phyloP scores from a whole-genome alignment of 495 filamentous ascomycete species.

The Podospora tetraspora region DNA sequence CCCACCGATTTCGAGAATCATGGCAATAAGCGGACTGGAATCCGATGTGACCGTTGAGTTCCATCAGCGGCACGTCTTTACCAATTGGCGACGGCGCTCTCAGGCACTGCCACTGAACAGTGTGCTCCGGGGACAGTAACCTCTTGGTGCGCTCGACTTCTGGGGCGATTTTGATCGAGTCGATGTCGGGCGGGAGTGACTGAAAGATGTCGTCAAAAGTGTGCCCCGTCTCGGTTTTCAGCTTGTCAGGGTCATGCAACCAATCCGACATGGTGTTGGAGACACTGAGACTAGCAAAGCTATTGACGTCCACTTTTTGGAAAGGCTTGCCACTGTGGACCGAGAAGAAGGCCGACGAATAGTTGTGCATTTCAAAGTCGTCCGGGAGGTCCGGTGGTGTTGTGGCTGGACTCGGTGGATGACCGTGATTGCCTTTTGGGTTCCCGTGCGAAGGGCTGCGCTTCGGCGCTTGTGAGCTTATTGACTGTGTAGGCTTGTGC shows the following conservation, averaged over 20 bases:
- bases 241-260: conserved; percentile 57
- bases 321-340: conserved; percentile 61
- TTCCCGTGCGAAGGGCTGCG: conserved; percentile 48
- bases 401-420: conserved; percentile 50
- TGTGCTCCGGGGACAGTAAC: conserved; percentile 37
- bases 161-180: conserved; percentile 28
- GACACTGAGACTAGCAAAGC: conserved; percentile 63
- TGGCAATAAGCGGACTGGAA: conserved; percentile 69
- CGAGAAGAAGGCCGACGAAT: conserved; percentile 65
- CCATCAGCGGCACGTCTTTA: conserved; percentile 68
- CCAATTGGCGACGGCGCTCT: conserved; percentile 52
- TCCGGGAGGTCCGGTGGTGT: conserved; percentile 52
- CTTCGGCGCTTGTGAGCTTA: conserved; percentile 55
- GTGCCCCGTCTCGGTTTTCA: conserved; percentile 42
- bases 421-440: conserved; percentile 36
- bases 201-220: conserved; percentile 48
- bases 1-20: conserved; percentile 70
- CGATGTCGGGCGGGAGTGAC: conserved; percentile 34
- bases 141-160: conserved; percentile 42
- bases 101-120: conserved; percentile 65
- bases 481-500: conserved; percentile 67
- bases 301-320: conserved; percentile 54
- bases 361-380: conserved; percentile 54
- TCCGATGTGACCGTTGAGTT: conserved; percentile 82
- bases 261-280: conserved; percentile 64